Evolutionary conservation across 2,329 filamentous ascomycete genomes (phyloP).

Genomic region (Botryotinia convoluta): DNA sequence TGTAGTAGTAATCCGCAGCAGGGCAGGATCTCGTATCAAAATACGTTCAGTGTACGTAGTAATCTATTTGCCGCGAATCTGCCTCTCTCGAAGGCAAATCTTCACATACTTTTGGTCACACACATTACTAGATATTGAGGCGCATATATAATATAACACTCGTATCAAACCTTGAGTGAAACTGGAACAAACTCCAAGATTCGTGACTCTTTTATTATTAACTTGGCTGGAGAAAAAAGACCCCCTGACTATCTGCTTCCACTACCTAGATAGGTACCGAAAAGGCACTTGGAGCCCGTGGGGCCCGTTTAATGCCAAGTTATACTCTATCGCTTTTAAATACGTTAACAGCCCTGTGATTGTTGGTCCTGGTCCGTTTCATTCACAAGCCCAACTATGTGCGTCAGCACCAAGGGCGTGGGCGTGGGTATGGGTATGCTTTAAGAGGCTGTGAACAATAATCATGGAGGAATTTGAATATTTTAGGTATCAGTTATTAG

Average conservation of each 20-base stretch:
- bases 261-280: not conserved
- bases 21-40: not conserved
- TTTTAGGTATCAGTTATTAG: not conserved
- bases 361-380: conserved; percentile 9
- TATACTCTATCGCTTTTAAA: not conserved
- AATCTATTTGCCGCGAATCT: not conserved
- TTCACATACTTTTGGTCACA: not conserved
- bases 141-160: not conserved
- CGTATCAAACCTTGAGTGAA: conserved; percentile 4
- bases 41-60: not conserved
- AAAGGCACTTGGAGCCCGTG: conserved; percentile 7
- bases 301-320: not conserved
- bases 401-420: not conserved
- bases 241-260: conserved; percentile 14
- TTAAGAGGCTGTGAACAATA: conserved; percentile 8
- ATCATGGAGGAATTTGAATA: not conserved
- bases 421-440: not conserved
- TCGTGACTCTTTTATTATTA: not conserved
- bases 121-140: not conserved
- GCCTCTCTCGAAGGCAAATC: not conserved
- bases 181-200: not conserved
- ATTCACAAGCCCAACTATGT: conserved; percentile 8
- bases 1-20: not conserved
- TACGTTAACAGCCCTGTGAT: not conserved
- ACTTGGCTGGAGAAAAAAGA: not conserved